Conservation (phyloP, 768 basidiomycete genomes). For the Rhizopogon salebrosus region DNA sequence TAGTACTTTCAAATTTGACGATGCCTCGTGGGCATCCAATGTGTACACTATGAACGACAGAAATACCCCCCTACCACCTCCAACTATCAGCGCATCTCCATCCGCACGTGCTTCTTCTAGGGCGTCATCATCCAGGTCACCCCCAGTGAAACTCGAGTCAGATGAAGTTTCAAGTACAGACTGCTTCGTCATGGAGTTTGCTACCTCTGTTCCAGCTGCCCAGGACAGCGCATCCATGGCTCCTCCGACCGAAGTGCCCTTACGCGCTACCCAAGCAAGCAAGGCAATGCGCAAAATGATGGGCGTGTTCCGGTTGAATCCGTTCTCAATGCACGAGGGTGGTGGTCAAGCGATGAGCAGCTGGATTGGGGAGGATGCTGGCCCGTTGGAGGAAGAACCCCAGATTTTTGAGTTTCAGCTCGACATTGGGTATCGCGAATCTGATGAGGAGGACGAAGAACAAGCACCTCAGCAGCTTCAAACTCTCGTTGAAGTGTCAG, state of each 20-base stretch:
- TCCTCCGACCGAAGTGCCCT: slow-evolving; percentile 62
- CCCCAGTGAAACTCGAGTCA: slow-evolving; percentile 26
- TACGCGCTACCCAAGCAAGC: slow-evolving; percentile 71
- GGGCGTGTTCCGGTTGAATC: slow-evolving; percentile 73
- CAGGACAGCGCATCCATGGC: slow-evolving; percentile 36
- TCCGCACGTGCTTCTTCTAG: slow-evolving; percentile 31
- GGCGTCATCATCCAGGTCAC: slow-evolving; percentile 22
- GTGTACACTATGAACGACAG: slow-evolving; percentile 30
- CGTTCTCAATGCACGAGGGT: slow-evolving; percentile 62
- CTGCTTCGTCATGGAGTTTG: slow-evolving; percentile 32
- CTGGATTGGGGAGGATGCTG: slow-evolving; percentile 48
- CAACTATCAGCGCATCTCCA: slow-evolving; percentile 28
- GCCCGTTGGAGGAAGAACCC: slow-evolving; percentile 57
- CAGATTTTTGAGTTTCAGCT: slow-evolving; percentile 65
- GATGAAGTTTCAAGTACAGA: slow-evolving; percentile 22
- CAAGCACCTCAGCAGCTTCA: slow-evolving; percentile 12
- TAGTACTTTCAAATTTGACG: slow-evolving; percentile 16
- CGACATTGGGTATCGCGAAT: slow-evolving; percentile 27
- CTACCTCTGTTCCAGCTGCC: slow-evolving; percentile 21
- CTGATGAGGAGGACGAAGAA: slow-evolving; percentile 7
- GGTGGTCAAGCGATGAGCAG: slow-evolving; percentile 35
- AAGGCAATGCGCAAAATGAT: slow-evolving; percentile 72
- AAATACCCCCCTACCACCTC: slow-evolving; percentile 25
- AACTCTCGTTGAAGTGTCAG: slow-evolving; percentile 1
- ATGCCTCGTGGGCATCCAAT: slow-evolving; percentile 23